A percentile compares a stretch with the other conserved stretches of the same genome.
Evolutionary conservation across 116 monocot genomes (phyloP).

Genomic region (Posidonia oceanica): DNA sequence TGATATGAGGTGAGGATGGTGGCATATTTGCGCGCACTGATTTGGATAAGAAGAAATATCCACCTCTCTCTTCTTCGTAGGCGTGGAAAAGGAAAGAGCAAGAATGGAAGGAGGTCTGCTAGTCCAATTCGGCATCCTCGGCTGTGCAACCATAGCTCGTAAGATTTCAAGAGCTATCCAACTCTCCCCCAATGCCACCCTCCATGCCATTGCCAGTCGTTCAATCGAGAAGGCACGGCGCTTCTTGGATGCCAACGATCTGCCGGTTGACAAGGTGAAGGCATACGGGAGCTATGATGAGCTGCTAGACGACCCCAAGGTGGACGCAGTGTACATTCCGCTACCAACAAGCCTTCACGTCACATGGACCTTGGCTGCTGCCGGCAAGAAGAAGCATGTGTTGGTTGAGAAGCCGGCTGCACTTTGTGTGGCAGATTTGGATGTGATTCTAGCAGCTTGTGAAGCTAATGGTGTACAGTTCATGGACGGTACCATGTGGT

Average conservation of each 20-base stretch:
- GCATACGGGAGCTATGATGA: slow-evolving; percentile 19
- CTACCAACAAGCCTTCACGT: slow-evolving; percentile 81
- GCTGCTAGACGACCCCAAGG: slow-evolving; percentile 6
- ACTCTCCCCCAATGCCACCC: slow-evolving; percentile 6
- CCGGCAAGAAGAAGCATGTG: slow-evolving; percentile 68
- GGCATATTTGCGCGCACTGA: too few relatives aligned
- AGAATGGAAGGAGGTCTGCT: neutral
- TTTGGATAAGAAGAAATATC: neutral
- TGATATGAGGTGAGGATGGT: too few relatives aligned
- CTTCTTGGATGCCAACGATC: slow-evolving; percentile 51
- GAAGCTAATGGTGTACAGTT: slow-evolving; percentile 48
- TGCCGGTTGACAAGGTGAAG: slow-evolving; percentile 13
- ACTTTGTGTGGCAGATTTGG: slow-evolving; percentile 49
- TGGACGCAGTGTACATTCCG: slow-evolving; percentile 12
- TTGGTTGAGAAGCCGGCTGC: slow-evolving; percentile 89
- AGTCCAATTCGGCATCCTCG: slow-evolving; percentile 6
- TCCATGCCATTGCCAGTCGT: slow-evolving; percentile 12
- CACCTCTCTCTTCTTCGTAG: too few relatives aligned
- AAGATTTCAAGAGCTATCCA: slow-evolving; percentile 13
- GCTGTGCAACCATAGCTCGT: slow-evolving; percentile 11
- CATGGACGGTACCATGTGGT: slow-evolving; percentile 95
- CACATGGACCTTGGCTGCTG: slow-evolving; percentile 60
- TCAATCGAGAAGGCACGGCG: slow-evolving; percentile 11
- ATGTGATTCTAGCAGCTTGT: slow-evolving; percentile 55
- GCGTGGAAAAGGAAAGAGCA: neutral